These are phyloP conservation scores for Globisporangium solare DNA, from an alignment of 352 stramenopile species.

Conservation along the genomic window DNA sequence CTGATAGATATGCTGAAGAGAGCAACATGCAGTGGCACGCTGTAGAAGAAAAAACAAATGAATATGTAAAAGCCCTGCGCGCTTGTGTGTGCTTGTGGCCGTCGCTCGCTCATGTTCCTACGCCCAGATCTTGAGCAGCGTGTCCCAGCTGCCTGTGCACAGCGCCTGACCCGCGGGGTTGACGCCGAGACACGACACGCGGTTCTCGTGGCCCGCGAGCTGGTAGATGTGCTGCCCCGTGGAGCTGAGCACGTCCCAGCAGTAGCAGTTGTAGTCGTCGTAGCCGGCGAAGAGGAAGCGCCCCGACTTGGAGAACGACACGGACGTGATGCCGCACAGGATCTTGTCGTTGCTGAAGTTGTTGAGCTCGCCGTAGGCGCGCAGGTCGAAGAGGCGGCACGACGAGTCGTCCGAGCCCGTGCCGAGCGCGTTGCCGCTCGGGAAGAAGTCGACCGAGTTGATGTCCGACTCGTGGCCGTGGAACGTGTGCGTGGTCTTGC, in stretches of 20 bases:
- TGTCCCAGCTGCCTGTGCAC: constrained; percentile 98
- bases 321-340: constrained; percentile 95
- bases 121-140: constrained; percentile 96
- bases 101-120: constrained; percentile 29
- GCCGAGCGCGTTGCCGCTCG: constrained; percentile 92
- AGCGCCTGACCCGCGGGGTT: constrained; percentile 94
- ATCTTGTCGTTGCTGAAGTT: constrained; percentile 97
- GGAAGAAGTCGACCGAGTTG: constrained; percentile 98
- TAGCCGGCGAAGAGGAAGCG: constrained; percentile 97
- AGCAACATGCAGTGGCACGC: too few relatives aligned
- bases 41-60: too few relatives aligned
- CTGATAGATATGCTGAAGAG: not conserved
- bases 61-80: too few relatives aligned
- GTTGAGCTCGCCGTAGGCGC: constrained; percentile 95
- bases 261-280: constrained; percentile 97
- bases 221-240: constrained; percentile 89
- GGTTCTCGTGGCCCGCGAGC: constrained; percentile 93
- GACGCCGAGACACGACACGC: constrained; percentile 96
- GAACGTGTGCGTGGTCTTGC: constrained; percentile 96
- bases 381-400: constrained; percentile 96
- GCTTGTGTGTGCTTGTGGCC: too few relatives aligned
- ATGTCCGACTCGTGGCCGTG: constrained; percentile 98
- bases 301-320: constrained; percentile 94
- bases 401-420: constrained; percentile 97
- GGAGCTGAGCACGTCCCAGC: constrained; percentile 95